These are phyloP conservation scores for Fusarium robinianum DNA, from an alignment of 2,329 filamentous ascomycete genomes.

Conservation along the genomic window DNA sequence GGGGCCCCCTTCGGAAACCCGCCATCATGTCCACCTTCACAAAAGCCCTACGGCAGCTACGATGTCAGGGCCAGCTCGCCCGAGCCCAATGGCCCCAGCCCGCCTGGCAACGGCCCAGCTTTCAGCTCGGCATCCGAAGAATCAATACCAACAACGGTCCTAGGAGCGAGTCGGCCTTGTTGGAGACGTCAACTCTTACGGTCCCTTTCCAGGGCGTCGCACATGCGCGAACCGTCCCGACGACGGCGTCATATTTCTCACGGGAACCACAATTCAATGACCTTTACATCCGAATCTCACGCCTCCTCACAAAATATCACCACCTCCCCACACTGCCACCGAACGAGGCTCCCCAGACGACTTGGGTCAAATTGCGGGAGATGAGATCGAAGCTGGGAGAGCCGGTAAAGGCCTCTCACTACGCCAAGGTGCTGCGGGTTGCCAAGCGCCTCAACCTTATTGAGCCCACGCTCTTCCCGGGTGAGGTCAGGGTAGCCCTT, in stretches of 20 bases:
- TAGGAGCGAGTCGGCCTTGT: constrained; percentile 15
- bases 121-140: constrained; percentile 36
- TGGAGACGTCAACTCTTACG: constrained; percentile 29
- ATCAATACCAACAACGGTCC: constrained; percentile 31
- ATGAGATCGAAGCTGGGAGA: constrained; percentile 76
- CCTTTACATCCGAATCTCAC: constrained; percentile 73
- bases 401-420: constrained; percentile 75
- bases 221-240: constrained; percentile 76
- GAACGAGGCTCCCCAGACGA: constrained; percentile 70
- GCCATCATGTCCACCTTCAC: constrained; percentile 44
- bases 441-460: constrained; percentile 84
- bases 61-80: constrained; percentile 40
- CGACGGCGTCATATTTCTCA: constrained; percentile 94
- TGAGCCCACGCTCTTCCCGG: constrained; percentile 74
- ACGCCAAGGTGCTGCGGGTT: constrained; percentile 74
- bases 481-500: constrained; percentile 68
- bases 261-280: constrained; percentile 85
- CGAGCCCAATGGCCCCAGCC: constrained; percentile 39
- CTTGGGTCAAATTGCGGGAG: constrained; percentile 80
- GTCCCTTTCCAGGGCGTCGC: constrained; percentile 41
- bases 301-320: constrained; percentile 72
- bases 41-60: constrained; percentile 43
- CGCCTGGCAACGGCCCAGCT: constrained; percentile 28
- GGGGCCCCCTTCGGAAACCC: constrained; percentile 30
- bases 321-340: constrained; percentile 70